A percentile compares a stretch with the other conserved stretches of the same genome.
These are phyloP conservation scores for Colletotrichum viniferum DNA, from an alignment of 2,329 filamentous ascomycete genomes.

Conservation along the genomic window DNA sequence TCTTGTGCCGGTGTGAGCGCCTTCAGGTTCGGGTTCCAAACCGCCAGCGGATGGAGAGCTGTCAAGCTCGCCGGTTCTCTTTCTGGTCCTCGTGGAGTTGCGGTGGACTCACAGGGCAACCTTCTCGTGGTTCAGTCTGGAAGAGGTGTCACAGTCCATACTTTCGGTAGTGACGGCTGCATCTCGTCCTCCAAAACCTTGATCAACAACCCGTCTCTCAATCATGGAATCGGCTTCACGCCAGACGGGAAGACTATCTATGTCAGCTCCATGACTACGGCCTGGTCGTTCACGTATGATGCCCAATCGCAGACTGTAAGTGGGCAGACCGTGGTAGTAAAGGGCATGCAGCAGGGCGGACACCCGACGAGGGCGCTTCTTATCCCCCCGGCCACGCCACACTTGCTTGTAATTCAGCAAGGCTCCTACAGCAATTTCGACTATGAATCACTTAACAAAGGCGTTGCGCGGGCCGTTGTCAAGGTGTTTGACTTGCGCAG, in stretches of 20 bases:
- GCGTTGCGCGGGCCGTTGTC: slow-evolving; percentile 41
- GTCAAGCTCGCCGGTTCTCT: slow-evolving; percentile 43
- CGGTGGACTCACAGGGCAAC: slow-evolving; percentile 39
- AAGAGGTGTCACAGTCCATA: slow-evolving; percentile 42
- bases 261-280: slow-evolving; percentile 42
- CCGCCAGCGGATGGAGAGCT: slow-evolving; percentile 39
- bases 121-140: slow-evolving; percentile 41
- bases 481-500: slow-evolving; percentile 45
- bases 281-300: slow-evolving; percentile 64
- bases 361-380: slow-evolving; percentile 43
- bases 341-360: slow-evolving; percentile 42
- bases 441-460: slow-evolving; percentile 34
- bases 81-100: slow-evolving; percentile 37
- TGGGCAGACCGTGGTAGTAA: slow-evolving; percentile 43
- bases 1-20: slow-evolving; percentile 37
- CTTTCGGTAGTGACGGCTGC: slow-evolving; percentile 43
- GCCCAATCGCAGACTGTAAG: slow-evolving; percentile 48
- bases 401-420: slow-evolving; percentile 41
- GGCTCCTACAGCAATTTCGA: slow-evolving; percentile 45
- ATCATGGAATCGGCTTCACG: slow-evolving; percentile 43
- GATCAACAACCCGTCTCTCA: slow-evolving; percentile 37
- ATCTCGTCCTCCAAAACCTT: slow-evolving; percentile 41
- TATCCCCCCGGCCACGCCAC: slow-evolving; percentile 38
- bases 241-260: slow-evolving; percentile 43
- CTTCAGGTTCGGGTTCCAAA: slow-evolving; percentile 32